Base-by-base conservation (phyloP, 225 moss, liverwort and hornwort species). In the Antitrichia curtipendula region DNA sequence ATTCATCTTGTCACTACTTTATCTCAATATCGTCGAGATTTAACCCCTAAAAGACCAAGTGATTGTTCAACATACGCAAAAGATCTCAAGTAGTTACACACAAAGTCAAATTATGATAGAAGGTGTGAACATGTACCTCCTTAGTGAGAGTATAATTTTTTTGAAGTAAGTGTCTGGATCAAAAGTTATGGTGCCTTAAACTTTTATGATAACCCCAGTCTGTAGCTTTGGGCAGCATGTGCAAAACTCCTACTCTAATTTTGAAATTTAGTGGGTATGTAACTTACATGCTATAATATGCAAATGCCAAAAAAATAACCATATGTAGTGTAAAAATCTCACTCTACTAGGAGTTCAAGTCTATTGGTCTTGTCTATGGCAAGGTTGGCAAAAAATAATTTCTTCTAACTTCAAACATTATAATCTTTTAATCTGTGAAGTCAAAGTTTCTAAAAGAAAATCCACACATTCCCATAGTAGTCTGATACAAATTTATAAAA, bases 191-290 rank as follows among this genome's bases (percentile, higher is more conserved):
- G 18, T 29, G 18, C 4, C 2, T 0, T 28, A 1, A 72, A 19
- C 0, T 47, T 29, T 72, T 45, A 0, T 2, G 17, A 9, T 15
- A 70, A 41, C 8, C 8, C 4, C 0, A 12, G 1, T 4, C 2
- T 38, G 12, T 5, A 12, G 2, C n/a, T n/a, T n/a, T n/a, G n/a
- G n/a, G n/a, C 0, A 41, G 1, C 3, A 29, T 28, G 5, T 10
- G 0, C 6, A 72, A 72, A 73, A 72, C 1, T 29, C 10, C 0
- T n/a, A n/a, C n/a, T 45, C 4, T 18, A 47, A 72, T 18, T 18
- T 2, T 45, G 2, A 72, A 29, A 45, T 72, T 18, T 47, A 29
- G 1, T 0, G 31, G 0, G 1, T 47, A 31, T 45, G 2, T 47
- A 31, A 47, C 4, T 31, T 47, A 19, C 4, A 12, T 19, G 7